Base-by-base conservation (phyloP, 2,329 filamentous ascomycete genomes). In the Epichloe brachyelytri region DNA sequence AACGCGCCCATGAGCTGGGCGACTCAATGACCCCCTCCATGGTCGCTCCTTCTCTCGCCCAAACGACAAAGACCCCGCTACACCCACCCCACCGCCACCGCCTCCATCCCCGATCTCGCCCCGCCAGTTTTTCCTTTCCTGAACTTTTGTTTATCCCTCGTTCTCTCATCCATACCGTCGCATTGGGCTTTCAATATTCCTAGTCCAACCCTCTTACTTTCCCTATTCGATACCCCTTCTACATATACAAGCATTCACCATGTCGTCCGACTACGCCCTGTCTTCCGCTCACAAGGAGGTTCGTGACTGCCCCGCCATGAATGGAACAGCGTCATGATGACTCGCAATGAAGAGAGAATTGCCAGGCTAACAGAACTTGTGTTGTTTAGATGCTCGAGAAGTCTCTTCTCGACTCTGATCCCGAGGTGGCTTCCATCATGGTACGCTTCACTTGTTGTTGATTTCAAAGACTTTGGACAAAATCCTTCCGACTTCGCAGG, bases 401-500 rank as follows among this genome's bases (percentile, higher is more conserved):
- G 77, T 86, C 88, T 69, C 82, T 98, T 63, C 74, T 91, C 63
- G 88, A 95, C 62, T 84, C 85, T 52, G 93, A 98, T 71, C 85
- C 88, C 52, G 90, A 97, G 79, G 88, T 98, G 65, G 89, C 89
- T 59, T 78, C 86, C 74, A 95, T 98, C 73, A 97, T 98, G 90
- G 88, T 94, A 78, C 58, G 80, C 69, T 44, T 53, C 15, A 17
- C 50, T 15, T 36, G 43, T 15, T 36, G 43, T 11, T 40, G 26
- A 43, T 46, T 46, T 19, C 2, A 33, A 14, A 11, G n/a, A 33
- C 14, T 7, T 43, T 51, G 48, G 36, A 39, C 48, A 43, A 20
- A 8, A n/a, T 39, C 41, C 7, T 3, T 10, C 46, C 46, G 15
- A 15, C 17, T 2, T 43, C 40, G 7, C 34, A 14, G 50, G 37